Evolutionary conservation across 163 green algal species (phyloP), one percentile per base, ranked within the genome.

Genomic region (Scenedesmus sp.): DNA sequence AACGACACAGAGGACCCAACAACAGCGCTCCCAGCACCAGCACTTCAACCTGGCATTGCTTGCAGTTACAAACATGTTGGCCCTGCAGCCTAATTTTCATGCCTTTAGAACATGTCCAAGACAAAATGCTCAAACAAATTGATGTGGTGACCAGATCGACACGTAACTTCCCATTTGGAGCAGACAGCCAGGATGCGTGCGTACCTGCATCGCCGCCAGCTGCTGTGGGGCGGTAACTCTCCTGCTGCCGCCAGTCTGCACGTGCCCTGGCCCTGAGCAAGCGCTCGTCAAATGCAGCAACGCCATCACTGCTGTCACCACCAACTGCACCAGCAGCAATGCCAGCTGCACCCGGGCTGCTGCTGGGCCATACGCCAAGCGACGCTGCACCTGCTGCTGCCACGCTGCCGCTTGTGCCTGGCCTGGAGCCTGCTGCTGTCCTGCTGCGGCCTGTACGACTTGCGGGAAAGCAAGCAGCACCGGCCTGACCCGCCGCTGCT

Each of bases 171-270:
- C n/a, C n/a, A n/a, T n/a, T n/a, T n/a, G n/a, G n/a, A n/a, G n/a
- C n/a, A n/a, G n/a, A n/a, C n/a, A n/a, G n/a, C n/a, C n/a, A n/a
- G n/a, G n/a, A 40, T 6, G 18, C 42, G 35, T 70, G 22, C 78
- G 42, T 43, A 84, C 24, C 26, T 40, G 43, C 78, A 26, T 56
- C 78, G 0, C 24, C 78, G 40, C 42, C 78, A 65, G 78, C 78
- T 43, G 42, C 78, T 22, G 81, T 46, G 22, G 12, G 2, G 6
- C 42, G 43, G 20, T 7, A 9, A 13, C 33, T 72, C 22, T 49
- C 53, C 53, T 91, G 61, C 80, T 89, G 80, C 20, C 91, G 76
- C 91, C 91, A 94, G 37, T 94, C 78, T n/a, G 88, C 91, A 18
- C 91, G 81, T 7, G 83, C 90, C 26, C 24, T 65, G 0, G 86